Evolutionary conservation across 2,329 filamentous ascomycete genomes (phyloP), one percentile per base, ranked within the genome.

Genomic region (Alternaria burnsii): DNA sequence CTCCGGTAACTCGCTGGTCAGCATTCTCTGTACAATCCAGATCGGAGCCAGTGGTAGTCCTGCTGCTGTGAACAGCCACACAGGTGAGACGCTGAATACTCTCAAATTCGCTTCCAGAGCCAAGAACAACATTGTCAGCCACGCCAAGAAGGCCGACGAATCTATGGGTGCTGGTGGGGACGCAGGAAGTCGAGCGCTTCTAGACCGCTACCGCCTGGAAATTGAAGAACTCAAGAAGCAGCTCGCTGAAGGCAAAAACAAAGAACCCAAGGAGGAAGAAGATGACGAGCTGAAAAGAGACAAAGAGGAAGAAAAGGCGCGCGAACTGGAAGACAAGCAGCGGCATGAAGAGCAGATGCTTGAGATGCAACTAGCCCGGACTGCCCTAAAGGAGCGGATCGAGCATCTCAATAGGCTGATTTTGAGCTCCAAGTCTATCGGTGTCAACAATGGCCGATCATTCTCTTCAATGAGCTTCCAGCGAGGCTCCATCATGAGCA

Each of bases 71-170:
- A 90, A 88, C 69, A 91, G 86, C 22, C 92, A 97, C 72, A 92
- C 91, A 0, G 87, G 87, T 18, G 95, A 99, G 80, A 98, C 94
- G 0, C 82, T 99, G 56, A 99, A 97, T 76, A 99, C 95, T 0
- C 83, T 99, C 62, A 99, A 98, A 72, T 99, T 99, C 75, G 95
- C 95, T 2, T 95, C 94, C 11, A 88, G 95, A 71, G 95, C 95
- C 44, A 97, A 97, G 84, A 99, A 99, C 80, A 99, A 91, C 76
- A 97, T 99, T 73, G 90, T 98, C 75, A 97, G 93, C 70, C 94
- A 98, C 80, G 95, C 95, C 34, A 98, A 97, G 84, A 91, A 89
- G 75, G 94, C 94, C 7, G 93, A 97, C 69, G 95, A 98, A 78
- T 93, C 94, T 3, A 83, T 94, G 24, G 85, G 86, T 41, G 90